Evolutionary conservation across 257 asterid genomes (phyloP).

Genomic region (Jacaranda copaia): DNA sequence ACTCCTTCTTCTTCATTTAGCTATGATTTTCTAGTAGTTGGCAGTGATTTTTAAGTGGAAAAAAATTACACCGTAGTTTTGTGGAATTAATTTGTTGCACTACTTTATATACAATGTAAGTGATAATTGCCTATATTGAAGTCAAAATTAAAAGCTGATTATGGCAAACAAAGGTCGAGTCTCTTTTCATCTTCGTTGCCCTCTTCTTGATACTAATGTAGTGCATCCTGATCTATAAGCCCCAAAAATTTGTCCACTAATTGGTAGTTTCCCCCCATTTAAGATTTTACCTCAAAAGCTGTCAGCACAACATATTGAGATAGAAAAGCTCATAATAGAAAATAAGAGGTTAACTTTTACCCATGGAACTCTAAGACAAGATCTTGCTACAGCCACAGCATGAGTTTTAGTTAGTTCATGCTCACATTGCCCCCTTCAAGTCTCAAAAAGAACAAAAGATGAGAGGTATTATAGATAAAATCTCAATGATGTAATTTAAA

Average conservation of each 20-base stretch:
- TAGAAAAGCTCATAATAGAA: constrained; percentile 80
- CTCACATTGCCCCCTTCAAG: constrained; percentile 70
- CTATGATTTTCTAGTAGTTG: background rate
- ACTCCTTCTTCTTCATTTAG: background rate
- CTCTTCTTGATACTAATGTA: constrained; percentile 64
- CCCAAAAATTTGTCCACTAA: constrained; percentile 55
- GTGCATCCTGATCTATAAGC: constrained; percentile 72
- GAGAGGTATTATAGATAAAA: constrained; percentile 68
- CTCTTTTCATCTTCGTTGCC: constrained; percentile 68
- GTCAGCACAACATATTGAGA: constrained; percentile 80
- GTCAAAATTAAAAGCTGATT: constrained; percentile 35
- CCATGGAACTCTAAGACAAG: constrained; percentile 88
- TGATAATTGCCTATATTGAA: constrained; percentile 34
- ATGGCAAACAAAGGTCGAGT: constrained; percentile 87
- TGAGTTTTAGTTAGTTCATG: constrained; percentile 76
- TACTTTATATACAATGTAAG: background rate
- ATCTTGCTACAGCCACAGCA: constrained; percentile 87
- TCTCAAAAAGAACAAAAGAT: constrained; percentile 76
- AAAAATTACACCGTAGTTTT: background rate
- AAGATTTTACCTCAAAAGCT: constrained; percentile 91
- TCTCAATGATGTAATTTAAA: constrained; percentile 76
- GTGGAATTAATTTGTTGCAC: background rate
- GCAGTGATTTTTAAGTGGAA: no score
- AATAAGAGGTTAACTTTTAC: constrained; percentile 90
- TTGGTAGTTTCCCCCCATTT: constrained; percentile 68